Conservation (phyloP, 306 rosid species). For the Abrus precatorius region DNA sequence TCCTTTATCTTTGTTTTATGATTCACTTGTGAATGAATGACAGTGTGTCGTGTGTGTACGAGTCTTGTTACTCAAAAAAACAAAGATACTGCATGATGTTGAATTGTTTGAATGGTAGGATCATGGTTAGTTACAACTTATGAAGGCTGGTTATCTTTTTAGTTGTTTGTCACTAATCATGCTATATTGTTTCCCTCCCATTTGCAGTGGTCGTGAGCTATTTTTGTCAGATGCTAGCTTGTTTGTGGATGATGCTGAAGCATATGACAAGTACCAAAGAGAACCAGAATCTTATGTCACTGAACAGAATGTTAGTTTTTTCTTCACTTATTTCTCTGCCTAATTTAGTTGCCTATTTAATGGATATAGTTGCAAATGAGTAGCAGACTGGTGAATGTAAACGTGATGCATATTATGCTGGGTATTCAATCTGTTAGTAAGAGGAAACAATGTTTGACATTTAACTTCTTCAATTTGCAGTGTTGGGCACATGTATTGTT, state of each 20-base stretch:
- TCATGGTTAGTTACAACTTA: neutral
- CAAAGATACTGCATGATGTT: slow-evolving; percentile 2
- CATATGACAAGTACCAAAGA: slow-evolving; percentile 76
- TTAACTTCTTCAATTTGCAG: neutral
- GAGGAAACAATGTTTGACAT: neutral
- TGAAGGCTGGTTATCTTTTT: neutral
- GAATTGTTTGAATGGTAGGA: slow-evolving; percentile 7
- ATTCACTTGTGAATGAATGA: no score
- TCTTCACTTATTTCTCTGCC: neutral
- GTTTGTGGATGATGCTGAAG: slow-evolving; percentile 91
- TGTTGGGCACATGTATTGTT: neutral
- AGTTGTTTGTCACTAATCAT: slow-evolving; percentile 5
- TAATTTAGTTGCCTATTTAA: neutral
- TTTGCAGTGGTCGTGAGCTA: slow-evolving; percentile 67
- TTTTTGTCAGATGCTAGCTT: slow-evolving; percentile 79
- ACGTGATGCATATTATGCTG: slow-evolving; percentile 3
- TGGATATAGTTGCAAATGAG: neutral
- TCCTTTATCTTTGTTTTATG: no score
- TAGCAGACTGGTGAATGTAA: neutral
- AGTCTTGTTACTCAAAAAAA: neutral
- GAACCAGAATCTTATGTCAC: slow-evolving; percentile 58
- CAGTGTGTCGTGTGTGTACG: no score
- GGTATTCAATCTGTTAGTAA: neutral
- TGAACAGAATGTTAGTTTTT: slow-evolving; percentile 58
- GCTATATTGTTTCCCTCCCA: neutral